Conservation (phyloP, 345 rosid genomes). For the Trapa bicornis region DNA sequence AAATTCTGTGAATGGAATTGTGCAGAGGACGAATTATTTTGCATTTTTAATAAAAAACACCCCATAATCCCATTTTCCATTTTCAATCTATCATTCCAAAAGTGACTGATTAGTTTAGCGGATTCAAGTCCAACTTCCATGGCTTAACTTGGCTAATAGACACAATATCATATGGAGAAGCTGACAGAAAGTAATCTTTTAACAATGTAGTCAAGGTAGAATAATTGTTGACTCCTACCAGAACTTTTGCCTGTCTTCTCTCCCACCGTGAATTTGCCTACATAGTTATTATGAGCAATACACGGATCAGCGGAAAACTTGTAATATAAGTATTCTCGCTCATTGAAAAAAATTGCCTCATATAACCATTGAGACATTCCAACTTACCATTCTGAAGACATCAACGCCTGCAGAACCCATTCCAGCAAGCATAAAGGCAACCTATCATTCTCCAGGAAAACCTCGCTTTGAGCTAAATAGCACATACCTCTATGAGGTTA, state of each 20-base stretch:
- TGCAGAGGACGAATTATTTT: too few relatives aligned
- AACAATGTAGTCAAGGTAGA: not conserved
- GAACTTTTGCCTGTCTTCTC: constrained; percentile 79
- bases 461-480: not conserved
- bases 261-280: constrained; percentile 94
- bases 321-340: not conserved
- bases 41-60: too few relatives aligned
- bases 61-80: not conserved
- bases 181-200: not conserved
- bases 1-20: not conserved
- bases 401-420: constrained; percentile 70
- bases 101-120: not conserved
- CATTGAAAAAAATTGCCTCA: constrained; percentile 4
- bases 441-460: constrained; percentile 39
- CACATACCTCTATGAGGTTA: not conserved
- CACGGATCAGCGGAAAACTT: not conserved
- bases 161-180: not conserved
- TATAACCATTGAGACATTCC: not conserved
- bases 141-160: not conserved
- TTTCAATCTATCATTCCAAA: not conserved
- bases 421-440: constrained; percentile 91
- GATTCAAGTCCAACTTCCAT: not conserved
- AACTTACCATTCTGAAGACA: constrained; percentile 80
- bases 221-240: constrained; percentile 39
- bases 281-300: not conserved